Evolutionary conservation across 768 basidiomycete species (phyloP).

Genomic region (Amyloporia xantha): DNA sequence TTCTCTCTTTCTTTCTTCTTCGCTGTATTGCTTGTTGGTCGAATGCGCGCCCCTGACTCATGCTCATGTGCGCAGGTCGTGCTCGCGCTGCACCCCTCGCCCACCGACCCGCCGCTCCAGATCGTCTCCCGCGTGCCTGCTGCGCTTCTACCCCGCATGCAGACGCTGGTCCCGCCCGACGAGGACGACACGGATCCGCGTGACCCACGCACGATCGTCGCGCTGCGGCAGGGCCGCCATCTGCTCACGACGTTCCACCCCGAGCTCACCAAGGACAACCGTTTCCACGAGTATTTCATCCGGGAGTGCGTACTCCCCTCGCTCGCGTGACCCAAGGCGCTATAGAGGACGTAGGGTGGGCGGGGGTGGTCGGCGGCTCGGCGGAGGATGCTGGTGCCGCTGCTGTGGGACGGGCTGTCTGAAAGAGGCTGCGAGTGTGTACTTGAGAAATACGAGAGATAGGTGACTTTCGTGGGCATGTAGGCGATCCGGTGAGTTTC

Average conservation of each 20-base stretch:
- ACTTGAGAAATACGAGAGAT: too few relatives aligned
- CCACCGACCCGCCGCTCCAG: conserved; percentile 52
- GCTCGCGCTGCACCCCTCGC: conserved; percentile 38
- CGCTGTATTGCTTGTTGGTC: too few relatives aligned
- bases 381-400: too few relatives aligned
- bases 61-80: conserved; percentile 46
- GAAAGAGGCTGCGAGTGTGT: too few relatives aligned
- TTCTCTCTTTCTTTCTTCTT: conserved; percentile 11
- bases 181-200: conserved; percentile 39
- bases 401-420: too few relatives aligned
- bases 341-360: too few relatives aligned
- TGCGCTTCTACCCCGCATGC: conserved; percentile 37
- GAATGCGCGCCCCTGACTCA: background rate
- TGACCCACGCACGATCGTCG: conserved; percentile 70
- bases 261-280: conserved; percentile 78
- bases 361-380: too few relatives aligned
- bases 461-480: too few relatives aligned
- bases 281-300: conserved; percentile 92
- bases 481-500: too few relatives aligned
- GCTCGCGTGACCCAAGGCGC: conserved; percentile 13
- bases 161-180: conserved; percentile 31
- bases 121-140: conserved; percentile 66
- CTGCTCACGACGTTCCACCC: conserved; percentile 93
- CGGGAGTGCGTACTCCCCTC: conserved; percentile 52
- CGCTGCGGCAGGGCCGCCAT: conserved; percentile 76